Evolutionary conservation across 352 stramenopile species (phyloP).

Genomic region (Saprolegnia parasitica): DNA sequence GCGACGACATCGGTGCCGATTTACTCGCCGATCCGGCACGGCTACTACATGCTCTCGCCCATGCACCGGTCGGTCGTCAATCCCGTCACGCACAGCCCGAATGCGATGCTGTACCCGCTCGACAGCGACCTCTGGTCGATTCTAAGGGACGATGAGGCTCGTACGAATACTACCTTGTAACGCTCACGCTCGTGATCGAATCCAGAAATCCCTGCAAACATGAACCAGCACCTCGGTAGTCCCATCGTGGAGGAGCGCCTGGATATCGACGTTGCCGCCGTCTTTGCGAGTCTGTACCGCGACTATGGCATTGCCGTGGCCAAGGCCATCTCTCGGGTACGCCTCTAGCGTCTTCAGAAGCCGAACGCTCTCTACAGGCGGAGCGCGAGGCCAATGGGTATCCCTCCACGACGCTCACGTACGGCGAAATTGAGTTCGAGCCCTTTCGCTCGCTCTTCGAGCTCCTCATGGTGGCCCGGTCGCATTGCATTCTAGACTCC

Average conservation of each 20-base stretch:
- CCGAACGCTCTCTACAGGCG: background rate
- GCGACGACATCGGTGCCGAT: background rate
- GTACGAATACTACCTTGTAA: conserved; percentile 11
- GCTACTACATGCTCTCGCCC: conserved; percentile 9
- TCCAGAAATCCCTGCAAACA: background rate
- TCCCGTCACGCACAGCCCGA: background rate
- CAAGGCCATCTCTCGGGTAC: conserved; percentile 37
- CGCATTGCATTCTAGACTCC: background rate
- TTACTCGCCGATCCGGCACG: conserved; percentile 3
- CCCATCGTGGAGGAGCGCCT: background rate
- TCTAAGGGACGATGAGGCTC: background rate
- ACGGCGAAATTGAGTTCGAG: conserved; percentile 85
- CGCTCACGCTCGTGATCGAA: background rate
- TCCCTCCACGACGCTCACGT: conserved; percentile 73
- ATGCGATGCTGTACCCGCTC: background rate
- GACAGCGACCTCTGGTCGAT: conserved; percentile 1
- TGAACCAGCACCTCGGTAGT: background rate
- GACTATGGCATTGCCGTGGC: conserved; percentile 42
- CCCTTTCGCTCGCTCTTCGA: conserved; percentile 69
- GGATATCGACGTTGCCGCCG: background rate
- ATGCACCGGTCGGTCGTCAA: background rate
- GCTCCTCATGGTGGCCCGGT: conserved; percentile 33
- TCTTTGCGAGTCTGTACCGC: conserved; percentile 48
- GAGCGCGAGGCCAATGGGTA: conserved; percentile 54
- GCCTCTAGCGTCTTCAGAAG: background rate